These are phyloP conservation scores for Gamsiella multidivaricata DNA, from an alignment of 192 early-diverging fungal species.

Conservation along the genomic window DNA sequence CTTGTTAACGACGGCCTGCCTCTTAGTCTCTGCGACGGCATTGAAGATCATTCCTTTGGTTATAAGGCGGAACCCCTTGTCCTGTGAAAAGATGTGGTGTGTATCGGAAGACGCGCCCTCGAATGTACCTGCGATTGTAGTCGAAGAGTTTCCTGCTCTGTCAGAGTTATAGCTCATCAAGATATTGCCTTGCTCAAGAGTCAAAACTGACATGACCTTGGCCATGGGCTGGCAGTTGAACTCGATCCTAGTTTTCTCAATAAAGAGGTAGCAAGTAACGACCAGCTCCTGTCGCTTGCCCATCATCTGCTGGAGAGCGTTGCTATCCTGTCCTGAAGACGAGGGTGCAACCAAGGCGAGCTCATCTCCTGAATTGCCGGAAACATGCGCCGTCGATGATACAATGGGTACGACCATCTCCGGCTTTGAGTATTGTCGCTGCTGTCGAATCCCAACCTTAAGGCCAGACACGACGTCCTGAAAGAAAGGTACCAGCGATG, in stretches of 20 bases:
- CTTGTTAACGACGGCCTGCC: conserved; percentile 58
- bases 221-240: conserved; percentile 79
- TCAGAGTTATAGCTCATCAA: conserved; percentile 62
- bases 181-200: conserved; percentile 78
- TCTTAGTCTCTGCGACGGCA: conserved; percentile 65
- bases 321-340: conserved; percentile 29
- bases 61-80: conserved; percentile 69
- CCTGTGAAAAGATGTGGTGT: conserved; percentile 78
- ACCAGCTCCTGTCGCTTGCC: conserved; percentile 56
- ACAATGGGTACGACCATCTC: conserved; percentile 4
- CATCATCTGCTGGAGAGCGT: conserved; percentile 27
- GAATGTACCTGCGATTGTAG: conserved; percentile 69
- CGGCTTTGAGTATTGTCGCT: conserved; percentile 31
- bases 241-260: conserved; percentile 75
- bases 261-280: conserved; percentile 64
- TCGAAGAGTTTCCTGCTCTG: conserved; percentile 47
- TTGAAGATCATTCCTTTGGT: conserved; percentile 72
- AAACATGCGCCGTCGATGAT: background rate
- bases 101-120: conserved; percentile 68
- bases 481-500: conserved; percentile 76
- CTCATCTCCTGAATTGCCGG: background rate
- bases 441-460: conserved; percentile 66
- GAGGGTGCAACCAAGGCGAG: conserved; percentile 6
- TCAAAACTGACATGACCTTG: conserved; percentile 75
- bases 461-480: conserved; percentile 73